phyloP scores from a whole-genome alignment of 441 rosid genomes.

The Corymbia calophylla region DNA sequence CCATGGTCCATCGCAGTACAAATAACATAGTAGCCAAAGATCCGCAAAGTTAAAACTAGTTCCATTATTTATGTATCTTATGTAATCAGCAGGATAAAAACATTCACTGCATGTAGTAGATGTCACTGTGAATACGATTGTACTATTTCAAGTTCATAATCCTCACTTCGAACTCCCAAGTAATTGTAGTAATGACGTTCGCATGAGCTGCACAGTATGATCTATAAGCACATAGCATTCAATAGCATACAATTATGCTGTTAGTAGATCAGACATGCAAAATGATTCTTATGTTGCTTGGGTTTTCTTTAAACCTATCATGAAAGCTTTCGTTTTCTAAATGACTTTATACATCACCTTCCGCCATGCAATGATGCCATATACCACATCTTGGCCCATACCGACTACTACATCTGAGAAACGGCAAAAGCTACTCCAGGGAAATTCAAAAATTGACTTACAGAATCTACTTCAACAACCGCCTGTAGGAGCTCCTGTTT shows the following conservation, averaged over 20 bases:
- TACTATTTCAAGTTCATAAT: not conserved
- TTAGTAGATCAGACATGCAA: not conserved
- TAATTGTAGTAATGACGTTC: not conserved
- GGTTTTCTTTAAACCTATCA: not conserved
- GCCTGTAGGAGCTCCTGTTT: slow-evolving; percentile 72
- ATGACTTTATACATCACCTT: not conserved
- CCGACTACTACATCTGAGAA: not conserved
- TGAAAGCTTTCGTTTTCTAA: not conserved
- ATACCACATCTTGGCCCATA: not conserved
- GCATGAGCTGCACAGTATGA: not conserved
- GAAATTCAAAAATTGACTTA: slow-evolving; percentile 23
- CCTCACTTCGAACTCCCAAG: not conserved
- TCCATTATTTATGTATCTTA: not conserved
- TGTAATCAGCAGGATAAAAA: not conserved
- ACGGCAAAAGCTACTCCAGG: not conserved
- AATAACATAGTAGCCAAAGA: not conserved
- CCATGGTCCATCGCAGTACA: not conserved
- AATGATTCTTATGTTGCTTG: not conserved
- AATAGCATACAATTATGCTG: not conserved
- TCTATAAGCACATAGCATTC: not conserved
- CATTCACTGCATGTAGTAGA: not conserved
- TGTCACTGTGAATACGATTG: not conserved
- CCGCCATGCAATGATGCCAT: not conserved
- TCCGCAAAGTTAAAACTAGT: not conserved
- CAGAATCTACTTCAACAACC: slow-evolving; percentile 64